Evolutionary conservation across 768 basidiomycete species (phyloP).

Genomic region (Podaxis mareebaensis): DNA sequence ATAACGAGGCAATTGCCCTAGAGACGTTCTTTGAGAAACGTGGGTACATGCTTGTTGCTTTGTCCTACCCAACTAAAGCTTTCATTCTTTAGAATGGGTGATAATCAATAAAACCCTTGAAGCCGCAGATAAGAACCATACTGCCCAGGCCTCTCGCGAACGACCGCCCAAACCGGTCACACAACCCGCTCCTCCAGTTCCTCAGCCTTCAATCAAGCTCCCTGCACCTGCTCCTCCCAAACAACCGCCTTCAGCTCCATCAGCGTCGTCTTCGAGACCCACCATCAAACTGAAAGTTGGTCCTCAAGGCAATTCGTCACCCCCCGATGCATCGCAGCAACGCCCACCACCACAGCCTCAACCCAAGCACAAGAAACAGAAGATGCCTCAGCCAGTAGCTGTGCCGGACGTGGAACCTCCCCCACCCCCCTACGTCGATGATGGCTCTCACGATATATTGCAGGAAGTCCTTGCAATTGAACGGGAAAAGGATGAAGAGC

Average conservation of each 20-base stretch:
- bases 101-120: slow-evolving; percentile 85
- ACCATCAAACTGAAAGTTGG: slow-evolving; percentile 71
- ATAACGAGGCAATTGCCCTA: slow-evolving; percentile 72
- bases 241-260: slow-evolving; percentile 20
- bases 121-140: slow-evolving; percentile 54
- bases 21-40: slow-evolving; percentile 87
- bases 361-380: slow-evolving; percentile 36
- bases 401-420: slow-evolving; percentile 44
- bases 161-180: slow-evolving; percentile 11
- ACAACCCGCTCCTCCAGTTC: neutral
- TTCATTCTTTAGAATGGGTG: slow-evolving; percentile 69
- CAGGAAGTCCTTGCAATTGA: slow-evolving; percentile 85
- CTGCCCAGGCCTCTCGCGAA: slow-evolving; percentile 18
- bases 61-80: slow-evolving; percentile 1
- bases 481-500: slow-evolving; percentile 59
- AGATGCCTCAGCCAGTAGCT: slow-evolving; percentile 35
- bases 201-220: slow-evolving; percentile 34
- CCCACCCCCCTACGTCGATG: slow-evolving; percentile 71
- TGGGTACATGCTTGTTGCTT: slow-evolving; percentile 38
- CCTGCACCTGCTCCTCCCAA: slow-evolving; percentile 40
- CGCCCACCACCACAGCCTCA: slow-evolving; percentile 33
- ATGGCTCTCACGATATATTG: slow-evolving; percentile 79
- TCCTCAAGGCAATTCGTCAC: slow-evolving; percentile 35
- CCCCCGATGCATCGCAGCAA: slow-evolving; percentile 30
- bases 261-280: slow-evolving; percentile 45